Evolutionary conservation across 2,329 filamentous ascomycete species (phyloP).

Genomic region (Pseudogymnoascus pannorum): DNA sequence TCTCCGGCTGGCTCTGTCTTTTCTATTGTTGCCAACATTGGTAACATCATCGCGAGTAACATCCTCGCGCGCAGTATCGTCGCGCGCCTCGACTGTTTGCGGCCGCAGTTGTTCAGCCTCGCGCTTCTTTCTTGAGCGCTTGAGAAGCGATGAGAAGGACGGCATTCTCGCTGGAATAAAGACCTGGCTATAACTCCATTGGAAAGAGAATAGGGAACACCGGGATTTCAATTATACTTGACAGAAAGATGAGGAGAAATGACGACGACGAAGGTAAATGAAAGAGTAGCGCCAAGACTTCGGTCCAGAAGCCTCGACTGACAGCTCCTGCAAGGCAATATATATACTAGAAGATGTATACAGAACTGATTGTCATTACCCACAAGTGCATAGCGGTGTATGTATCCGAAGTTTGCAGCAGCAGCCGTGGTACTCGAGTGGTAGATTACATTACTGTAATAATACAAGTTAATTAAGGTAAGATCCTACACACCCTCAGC

Average conservation of each 20-base stretch:
- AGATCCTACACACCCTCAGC: not conserved
- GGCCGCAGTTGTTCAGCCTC: slow-evolving; percentile 11
- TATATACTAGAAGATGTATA: not conserved
- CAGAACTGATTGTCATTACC: not conserved
- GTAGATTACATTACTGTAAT: not conserved
- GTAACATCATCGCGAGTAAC: not conserved
- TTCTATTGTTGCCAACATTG: not conserved
- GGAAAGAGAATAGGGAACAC: not conserved
- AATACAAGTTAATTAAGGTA: not conserved
- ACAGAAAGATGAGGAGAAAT: not conserved
- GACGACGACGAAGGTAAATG: slow-evolving; percentile 2
- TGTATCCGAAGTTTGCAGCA: not conserved
- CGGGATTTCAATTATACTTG: not conserved
- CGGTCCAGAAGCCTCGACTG: not conserved
- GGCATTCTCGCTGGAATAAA: slow-evolving; percentile 19
- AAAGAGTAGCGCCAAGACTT: slow-evolving; percentile 1
- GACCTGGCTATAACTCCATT: slow-evolving; percentile 7
- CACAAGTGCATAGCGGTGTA: not conserved
- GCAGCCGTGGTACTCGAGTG: no score
- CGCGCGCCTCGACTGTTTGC: not conserved
- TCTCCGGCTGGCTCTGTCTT: slow-evolving; percentile 2
- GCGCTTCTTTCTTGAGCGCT: slow-evolving; percentile 17
- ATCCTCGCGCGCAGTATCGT: not conserved
- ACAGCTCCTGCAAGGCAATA: slow-evolving; percentile 1
- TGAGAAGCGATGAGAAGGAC: slow-evolving; percentile 24